Evolutionary conservation across 176 grass and related monocot genomes (phyloP).

Genomic region (maize (Zea mays)): Zm-B73-REFERENCE-NAM-5.0 NC_050104.1:21195001-21195500

Average conservation of each 20-base stretch:
- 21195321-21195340: too few relatives aligned
- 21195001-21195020: not conserved
- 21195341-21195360: too few relatives aligned
- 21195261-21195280: not conserved
- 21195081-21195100: not conserved
- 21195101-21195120: conserved; percentile 20
- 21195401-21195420: conserved; percentile 40
- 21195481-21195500: not conserved
- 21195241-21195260: not conserved
- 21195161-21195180: conserved; percentile 91
- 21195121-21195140: conserved; percentile 30
- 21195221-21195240: conserved; percentile 15
- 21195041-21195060: not conserved
- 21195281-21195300: too few relatives aligned
- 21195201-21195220: conserved; percentile 46
- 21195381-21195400: not conserved
- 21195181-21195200: conserved; percentile 50
- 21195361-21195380: not conserved
- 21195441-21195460: conserved; percentile 28
- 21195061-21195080: not conserved
- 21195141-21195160: conserved; percentile 50
- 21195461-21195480: not conserved
- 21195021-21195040: not conserved
- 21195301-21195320: too few relatives aligned
- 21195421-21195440: conserved; percentile 7